Conservation (phyloP, 2,329 filamentous ascomycete species). For the Bipolaris bicolor region DNA sequence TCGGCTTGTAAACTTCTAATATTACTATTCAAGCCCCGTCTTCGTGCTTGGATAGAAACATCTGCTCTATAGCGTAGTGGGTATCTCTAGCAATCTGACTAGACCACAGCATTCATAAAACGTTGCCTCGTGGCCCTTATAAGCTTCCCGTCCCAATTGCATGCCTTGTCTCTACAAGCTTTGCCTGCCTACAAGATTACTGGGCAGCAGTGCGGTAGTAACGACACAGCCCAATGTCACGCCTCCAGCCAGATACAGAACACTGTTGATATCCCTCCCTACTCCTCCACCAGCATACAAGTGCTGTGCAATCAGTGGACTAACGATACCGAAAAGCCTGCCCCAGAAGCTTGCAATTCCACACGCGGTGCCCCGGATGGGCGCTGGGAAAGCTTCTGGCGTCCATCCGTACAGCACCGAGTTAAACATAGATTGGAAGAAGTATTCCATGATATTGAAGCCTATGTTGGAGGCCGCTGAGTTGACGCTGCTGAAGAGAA, state of each 20-base stretch:
- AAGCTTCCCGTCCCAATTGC: neutral
- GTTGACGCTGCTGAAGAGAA: conserved; percentile 55
- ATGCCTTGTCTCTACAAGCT: conserved; percentile 9
- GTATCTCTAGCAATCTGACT: conserved; percentile 1
- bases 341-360: conserved; percentile 66
- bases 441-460: conserved; percentile 60
- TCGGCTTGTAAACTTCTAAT: neutral
- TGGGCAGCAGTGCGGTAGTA: conserved; percentile 58
- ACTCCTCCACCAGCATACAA: conserved; percentile 37
- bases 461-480: conserved; percentile 55
- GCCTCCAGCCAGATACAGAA: conserved; percentile 63
- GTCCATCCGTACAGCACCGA: conserved; percentile 60
- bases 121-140: neutral
- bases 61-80: conserved; percentile 2
- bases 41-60: neutral
- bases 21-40: neutral
- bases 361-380: conserved; percentile 59
- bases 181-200: conserved; percentile 37
- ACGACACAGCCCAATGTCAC: conserved; percentile 61
- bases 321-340: conserved; percentile 63
- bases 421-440: conserved; percentile 61
- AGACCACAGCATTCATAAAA: neutral
- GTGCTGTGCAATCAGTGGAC: conserved; percentile 62
- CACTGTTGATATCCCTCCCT: conserved; percentile 54
- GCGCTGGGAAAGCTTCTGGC: conserved; percentile 59